Conservation (phyloP, 2,329 filamentous ascomycete genomes). For the Lecanicillium sp. region DNA sequence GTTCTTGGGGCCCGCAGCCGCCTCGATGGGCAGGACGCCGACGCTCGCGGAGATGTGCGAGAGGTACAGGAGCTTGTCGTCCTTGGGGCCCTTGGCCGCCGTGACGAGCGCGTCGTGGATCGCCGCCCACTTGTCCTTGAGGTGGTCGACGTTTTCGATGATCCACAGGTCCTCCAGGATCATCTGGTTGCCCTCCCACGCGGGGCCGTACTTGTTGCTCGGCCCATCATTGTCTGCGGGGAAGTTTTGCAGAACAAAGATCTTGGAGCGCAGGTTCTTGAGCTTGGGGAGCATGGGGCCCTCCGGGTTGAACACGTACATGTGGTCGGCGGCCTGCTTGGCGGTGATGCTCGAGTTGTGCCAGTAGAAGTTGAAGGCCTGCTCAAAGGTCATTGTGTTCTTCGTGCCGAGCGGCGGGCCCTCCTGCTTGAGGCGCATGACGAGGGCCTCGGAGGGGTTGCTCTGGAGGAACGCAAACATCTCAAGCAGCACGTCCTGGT, state of each 20-base stretch:
- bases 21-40: slow-evolving; percentile 43
- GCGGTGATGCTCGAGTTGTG: slow-evolving; percentile 29
- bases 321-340: slow-evolving; percentile 29
- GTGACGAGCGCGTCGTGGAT: slow-evolving; percentile 35
- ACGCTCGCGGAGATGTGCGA: slow-evolving; percentile 43
- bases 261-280: slow-evolving; percentile 38
- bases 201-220: slow-evolving; percentile 33
- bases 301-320: slow-evolving; percentile 28
- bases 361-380: slow-evolving; percentile 38
- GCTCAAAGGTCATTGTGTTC: slow-evolving; percentile 37
- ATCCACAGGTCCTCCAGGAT: slow-evolving; percentile 42
- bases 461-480: slow-evolving; percentile 40
- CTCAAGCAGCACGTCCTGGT: slow-evolving; percentile 36
- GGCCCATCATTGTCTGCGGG: slow-evolving; percentile 19
- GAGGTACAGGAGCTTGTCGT: slow-evolving; percentile 36
- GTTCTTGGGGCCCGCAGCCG: slow-evolving; percentile 41
- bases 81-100: slow-evolving; percentile 27
- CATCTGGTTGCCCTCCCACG: slow-evolving; percentile 40
- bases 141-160: slow-evolving; percentile 35
- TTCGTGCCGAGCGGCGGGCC: slow-evolving; percentile 29
- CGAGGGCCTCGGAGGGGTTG: slow-evolving; percentile 39
- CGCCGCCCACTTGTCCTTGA: slow-evolving; percentile 42
- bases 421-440: slow-evolving; percentile 47
- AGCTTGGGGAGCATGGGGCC: slow-evolving; percentile 36
- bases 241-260: slow-evolving; percentile 45